phyloP scores from a whole-genome alignment of 257 asterid species.

The Przewalskia tangutica region DNA sequence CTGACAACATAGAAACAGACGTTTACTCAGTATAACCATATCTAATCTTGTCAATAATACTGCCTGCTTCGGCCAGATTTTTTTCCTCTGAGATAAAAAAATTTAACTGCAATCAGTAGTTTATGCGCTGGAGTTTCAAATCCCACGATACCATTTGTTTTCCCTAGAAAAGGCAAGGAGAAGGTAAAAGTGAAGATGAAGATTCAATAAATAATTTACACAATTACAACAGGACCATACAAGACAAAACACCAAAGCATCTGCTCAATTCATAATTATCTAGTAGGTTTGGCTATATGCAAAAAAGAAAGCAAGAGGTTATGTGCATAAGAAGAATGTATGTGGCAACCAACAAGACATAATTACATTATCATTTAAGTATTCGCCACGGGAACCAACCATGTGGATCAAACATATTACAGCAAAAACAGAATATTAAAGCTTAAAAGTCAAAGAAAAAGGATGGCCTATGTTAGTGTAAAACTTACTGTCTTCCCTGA shows the following conservation, averaged over 20 bases:
- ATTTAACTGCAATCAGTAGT: background rate
- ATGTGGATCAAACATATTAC: background rate
- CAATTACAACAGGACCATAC: background rate
- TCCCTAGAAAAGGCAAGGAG: background rate
- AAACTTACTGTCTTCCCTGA: slow-evolving; percentile 67
- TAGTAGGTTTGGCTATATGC: background rate
- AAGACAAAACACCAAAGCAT: background rate
- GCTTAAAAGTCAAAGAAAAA: background rate
- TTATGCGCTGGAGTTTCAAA: background rate
- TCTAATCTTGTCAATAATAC: background rate
- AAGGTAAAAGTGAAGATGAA: background rate
- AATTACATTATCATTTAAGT: background rate
- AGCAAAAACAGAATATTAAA: background rate
- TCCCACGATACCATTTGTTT: background rate
- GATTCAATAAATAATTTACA: background rate
- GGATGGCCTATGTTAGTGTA: background rate
- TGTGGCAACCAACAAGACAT: background rate
- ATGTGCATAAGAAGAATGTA: background rate
- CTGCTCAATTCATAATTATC: background rate
- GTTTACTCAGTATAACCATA: background rate
- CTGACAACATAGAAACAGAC: background rate
- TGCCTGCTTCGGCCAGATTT: background rate
- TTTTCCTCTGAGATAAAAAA: background rate
- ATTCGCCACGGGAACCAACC: background rate
- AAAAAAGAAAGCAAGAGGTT: background rate